Percentiles rank a stretch among this genome's conserved stretches.
Evolutionary conservation across 2,329 filamentous ascomycete species (phyloP).

Genomic region (Colletotrichum siamense): DNA sequence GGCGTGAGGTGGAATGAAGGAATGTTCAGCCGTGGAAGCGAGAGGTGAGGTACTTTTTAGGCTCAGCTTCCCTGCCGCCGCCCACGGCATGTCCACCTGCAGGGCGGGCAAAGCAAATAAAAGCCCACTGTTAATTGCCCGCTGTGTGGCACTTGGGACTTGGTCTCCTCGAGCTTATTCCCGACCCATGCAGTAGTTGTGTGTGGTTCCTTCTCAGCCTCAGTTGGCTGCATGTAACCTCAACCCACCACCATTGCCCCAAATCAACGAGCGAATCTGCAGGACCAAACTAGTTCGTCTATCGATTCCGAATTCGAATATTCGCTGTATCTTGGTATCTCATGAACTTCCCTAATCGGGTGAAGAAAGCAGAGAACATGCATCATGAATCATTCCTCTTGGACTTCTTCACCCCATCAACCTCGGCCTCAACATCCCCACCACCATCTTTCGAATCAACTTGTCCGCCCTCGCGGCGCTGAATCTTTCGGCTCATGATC

Average conservation of each 20-base stretch:
- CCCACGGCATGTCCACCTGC: not conserved
- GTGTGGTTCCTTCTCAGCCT: not conserved
- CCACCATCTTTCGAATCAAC: not conserved
- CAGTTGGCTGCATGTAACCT: not conserved
- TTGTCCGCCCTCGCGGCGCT: not conserved
- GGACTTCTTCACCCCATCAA: not conserved
- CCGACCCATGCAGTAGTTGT: not conserved
- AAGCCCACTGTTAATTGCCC: not conserved
- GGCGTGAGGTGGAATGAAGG: not conserved
- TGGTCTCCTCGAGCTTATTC: not conserved
- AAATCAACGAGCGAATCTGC: not conserved
- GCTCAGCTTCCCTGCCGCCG: not conserved
- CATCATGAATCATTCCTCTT: not conserved
- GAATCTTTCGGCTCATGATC: conserved; percentile 60
- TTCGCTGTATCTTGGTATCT: not conserved
- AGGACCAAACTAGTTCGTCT: not conserved
- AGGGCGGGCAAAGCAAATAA: not conserved
- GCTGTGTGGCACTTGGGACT: not conserved
- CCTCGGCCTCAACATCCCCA: not conserved
- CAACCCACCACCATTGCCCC: not conserved
- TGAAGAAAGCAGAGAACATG: not conserved
- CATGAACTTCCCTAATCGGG: not conserved
- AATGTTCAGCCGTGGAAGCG: not conserved
- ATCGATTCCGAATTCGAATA: not conserved
- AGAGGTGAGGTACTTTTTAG: not conserved